These are phyloP conservation scores for Populus ilicifolia DNA, from an alignment of 345 rosid genomes.

Conservation along the genomic window DNA sequence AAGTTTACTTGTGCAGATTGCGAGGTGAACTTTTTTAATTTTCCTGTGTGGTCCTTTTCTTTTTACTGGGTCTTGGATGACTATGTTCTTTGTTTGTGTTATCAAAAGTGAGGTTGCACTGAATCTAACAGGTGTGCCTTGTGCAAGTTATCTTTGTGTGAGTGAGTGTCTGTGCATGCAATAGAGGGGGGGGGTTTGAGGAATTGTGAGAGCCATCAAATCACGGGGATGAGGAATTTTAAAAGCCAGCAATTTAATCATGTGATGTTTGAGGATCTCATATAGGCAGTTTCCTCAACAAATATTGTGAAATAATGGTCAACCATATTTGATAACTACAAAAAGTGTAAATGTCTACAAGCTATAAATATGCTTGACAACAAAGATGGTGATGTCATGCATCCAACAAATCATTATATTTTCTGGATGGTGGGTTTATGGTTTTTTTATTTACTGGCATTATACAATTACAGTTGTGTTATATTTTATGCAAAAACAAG, in stretches of 20 bases:
- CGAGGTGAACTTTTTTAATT: neutral
- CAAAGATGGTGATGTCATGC: neutral
- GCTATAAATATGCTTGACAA: neutral
- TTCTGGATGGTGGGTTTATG: neutral
- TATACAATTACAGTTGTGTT: neutral
- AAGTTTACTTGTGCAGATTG: neutral
- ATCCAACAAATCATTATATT: neutral
- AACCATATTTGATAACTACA: neutral
- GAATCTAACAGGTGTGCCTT: neutral
- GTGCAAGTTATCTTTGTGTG: neutral
- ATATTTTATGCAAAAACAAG: neutral
- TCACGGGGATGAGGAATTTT: neutral
- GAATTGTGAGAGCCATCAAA: neutral
- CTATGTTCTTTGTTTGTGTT: neutral
- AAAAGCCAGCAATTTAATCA: no score
- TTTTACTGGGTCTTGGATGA: neutral
- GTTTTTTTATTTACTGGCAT: neutral
- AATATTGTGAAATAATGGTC: no score
- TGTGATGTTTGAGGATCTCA: no score
- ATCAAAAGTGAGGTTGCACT: neutral
- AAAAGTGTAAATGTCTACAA: neutral
- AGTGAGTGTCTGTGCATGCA: neutral
- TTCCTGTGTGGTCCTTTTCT: neutral
- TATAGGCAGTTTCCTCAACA: no score
- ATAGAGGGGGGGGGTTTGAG: neutral